phyloP scores from a whole-genome alignment of 495 filamentous ascomycete genomes.

The Aspergillus taichungensis region DNA sequence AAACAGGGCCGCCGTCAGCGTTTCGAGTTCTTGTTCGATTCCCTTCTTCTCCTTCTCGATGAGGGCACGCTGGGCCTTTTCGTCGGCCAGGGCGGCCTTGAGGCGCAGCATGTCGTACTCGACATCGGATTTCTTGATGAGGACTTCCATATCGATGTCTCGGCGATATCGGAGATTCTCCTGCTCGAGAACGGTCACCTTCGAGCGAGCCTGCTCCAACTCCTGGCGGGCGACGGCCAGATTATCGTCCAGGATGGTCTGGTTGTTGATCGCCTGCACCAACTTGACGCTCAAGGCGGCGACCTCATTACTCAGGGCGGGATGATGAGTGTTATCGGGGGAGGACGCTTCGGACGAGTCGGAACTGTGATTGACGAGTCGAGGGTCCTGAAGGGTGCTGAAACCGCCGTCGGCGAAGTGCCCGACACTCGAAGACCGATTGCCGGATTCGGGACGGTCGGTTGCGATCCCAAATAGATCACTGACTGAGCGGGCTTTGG shows the following conservation, averaged over 20 bases:
- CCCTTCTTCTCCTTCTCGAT: slow-evolving; percentile 64
- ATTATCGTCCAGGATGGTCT: slow-evolving; percentile 85
- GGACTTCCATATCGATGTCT: slow-evolving; percentile 59
- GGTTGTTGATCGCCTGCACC: slow-evolving; percentile 94
- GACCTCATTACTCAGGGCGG: slow-evolving; percentile 80
- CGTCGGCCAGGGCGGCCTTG: slow-evolving; percentile 54
- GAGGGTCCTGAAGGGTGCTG: slow-evolving; percentile 44
- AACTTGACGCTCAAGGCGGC: slow-evolving; percentile 88
- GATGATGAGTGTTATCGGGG: slow-evolving; percentile 44
- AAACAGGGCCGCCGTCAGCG: slow-evolving; percentile 79
- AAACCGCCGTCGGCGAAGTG: slow-evolving; percentile 31
- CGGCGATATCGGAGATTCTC: slow-evolving; percentile 60
- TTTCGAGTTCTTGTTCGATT: slow-evolving; percentile 79
- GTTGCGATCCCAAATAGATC: slow-evolving; percentile 27
- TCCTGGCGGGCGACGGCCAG: slow-evolving; percentile 76
- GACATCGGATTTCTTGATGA: slow-evolving; percentile 60
- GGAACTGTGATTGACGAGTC: slow-evolving; percentile 21
- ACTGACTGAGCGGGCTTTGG: slow-evolving; percentile 37
- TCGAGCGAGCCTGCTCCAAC: slow-evolving; percentile 62
- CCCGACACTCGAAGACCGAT: slow-evolving; percentile 21
- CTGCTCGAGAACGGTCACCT: slow-evolving; percentile 58
- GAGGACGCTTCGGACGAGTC: slow-evolving; percentile 32
- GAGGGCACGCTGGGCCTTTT: slow-evolving; percentile 46
- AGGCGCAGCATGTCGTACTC: slow-evolving; percentile 63
- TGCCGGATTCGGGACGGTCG: slow-evolving; percentile 9